Base-by-base conservation (phyloP, 2,329 filamentous ascomycete species). In the Paecilomyces sp. region DNA sequence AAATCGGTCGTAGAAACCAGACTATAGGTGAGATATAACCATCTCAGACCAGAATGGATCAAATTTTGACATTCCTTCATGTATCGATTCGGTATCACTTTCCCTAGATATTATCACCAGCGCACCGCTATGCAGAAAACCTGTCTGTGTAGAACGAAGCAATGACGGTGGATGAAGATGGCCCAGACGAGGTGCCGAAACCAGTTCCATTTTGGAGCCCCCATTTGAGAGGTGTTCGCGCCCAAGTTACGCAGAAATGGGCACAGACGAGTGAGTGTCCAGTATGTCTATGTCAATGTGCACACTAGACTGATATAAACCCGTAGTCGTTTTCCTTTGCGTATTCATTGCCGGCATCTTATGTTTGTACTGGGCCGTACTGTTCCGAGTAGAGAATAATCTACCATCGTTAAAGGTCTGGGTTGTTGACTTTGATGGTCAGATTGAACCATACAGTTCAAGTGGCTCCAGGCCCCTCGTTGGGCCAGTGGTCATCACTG, bases 381-480 rank as follows among this genome's bases (percentile, higher is more conserved):
- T 88, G 22, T 84, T 77, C 66, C 66, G 77, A 13, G 76, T 82
- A 0, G 76, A 85, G 11, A 64, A 74, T 53, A 84, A 83, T 57
- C 71, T 82, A 18, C 73, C 72, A 2, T 71, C 74, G 0, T 70
- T 88, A 7, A 77, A 76, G 2, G 76, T 88, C 8, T 81, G 83
- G 61, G 80, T 88, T 1, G 85, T 88, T 30, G 84, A 88, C 68
- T 87, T 88, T 63, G 86, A 89, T 67, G 82, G 81, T 3, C 77
- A 79, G 54, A 67, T 78, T 2, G 74, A 80, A 1, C 84, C 84
- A 1, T 86, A 83, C 63, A 76, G 75, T 36, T 72, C 74, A 3
- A 75, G 31, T 33, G 8, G 6, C 31, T 33, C 76, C 15, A 67
- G 75, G 18, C 79, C 85, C 0, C 65, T 88, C 1, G 78, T 88